phyloP scores from a whole-genome alignment of 345 rosid genomes.

The Sisymbrium altissimum region DNA sequence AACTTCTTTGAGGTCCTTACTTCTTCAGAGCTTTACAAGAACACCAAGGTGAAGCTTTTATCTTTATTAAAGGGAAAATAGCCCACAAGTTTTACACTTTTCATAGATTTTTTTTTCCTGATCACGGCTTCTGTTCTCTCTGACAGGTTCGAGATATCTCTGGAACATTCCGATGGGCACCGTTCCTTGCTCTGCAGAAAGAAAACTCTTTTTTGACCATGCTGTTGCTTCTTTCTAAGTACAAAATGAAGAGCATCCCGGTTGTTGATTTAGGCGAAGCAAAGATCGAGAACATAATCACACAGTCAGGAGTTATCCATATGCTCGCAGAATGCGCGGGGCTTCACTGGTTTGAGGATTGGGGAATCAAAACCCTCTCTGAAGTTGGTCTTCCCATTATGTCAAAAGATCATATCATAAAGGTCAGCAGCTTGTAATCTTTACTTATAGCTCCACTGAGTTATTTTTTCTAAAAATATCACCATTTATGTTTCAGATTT shows the following conservation, averaged over 20 bases:
- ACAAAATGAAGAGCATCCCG: slow-evolving; percentile 98
- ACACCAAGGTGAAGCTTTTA: slow-evolving; percentile 57
- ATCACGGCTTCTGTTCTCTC: slow-evolving; percentile 9
- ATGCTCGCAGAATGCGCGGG: slow-evolving; percentile 94
- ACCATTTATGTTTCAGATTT: slow-evolving; percentile 45
- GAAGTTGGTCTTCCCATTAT: slow-evolving; percentile 86
- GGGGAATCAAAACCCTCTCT: slow-evolving; percentile 86
- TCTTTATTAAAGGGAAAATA: neutral
- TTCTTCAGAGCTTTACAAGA: slow-evolving; percentile 73
- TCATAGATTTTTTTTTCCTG: neutral
- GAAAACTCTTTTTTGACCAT: slow-evolving; percentile 92
- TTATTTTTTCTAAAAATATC: neutral
- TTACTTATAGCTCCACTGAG: neutral
- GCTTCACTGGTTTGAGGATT: slow-evolving; percentile 91
- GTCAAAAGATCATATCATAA: slow-evolving; percentile 49
- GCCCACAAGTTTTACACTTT: neutral
- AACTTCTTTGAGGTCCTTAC: slow-evolving; percentile 83
- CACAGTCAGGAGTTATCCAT: slow-evolving; percentile 96
- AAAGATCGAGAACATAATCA: slow-evolving; percentile 75
- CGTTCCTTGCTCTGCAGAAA: slow-evolving; percentile 89
- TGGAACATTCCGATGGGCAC: slow-evolving; percentile 99
- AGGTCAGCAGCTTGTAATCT: slow-evolving; percentile 40
- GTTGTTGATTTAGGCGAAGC: slow-evolving; percentile 77
- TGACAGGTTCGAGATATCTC: slow-evolving; percentile 90
- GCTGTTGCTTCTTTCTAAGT: slow-evolving; percentile 89